Evolutionary conservation across 2,329 filamentous ascomycete species (phyloP), one percentile per base, ranked within the genome.

Genomic region (Claviceps sp.): DNA sequence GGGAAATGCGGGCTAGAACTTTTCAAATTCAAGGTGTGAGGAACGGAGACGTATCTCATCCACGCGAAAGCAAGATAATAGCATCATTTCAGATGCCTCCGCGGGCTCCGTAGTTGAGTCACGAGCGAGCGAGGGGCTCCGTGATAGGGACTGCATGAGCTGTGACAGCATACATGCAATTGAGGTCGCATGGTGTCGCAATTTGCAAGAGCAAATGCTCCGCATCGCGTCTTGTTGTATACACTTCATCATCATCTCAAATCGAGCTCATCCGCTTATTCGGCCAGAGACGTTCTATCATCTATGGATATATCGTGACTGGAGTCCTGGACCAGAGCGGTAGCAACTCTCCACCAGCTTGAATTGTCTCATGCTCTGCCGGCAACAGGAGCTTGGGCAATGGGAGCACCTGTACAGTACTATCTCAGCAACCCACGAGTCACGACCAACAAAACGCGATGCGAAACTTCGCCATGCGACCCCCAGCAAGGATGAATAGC

Each of bases 1-100:
- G 87, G 86, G 2, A 78, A 85, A 2, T 72, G 68, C 60, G 87
- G 89, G 0, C 60, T 82, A 62, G 71, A 74, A 50, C 73, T 80
- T 56, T 79, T 82, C 67, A 75, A 81, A 64, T 88, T 86, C 66
- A 82, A 75, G 68, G 68, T 82, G 54, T 63, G 57, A 55, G 10
- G 39, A 43, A 14, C 10, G n/a, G n/a, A 38, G 16, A 30, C 3
- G 24, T 8, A 45, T 17, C 16, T 19, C 19, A 7, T 10, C 43
- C 30, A 26, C 6, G 8, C 17, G 24, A 17, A 19, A 3, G 26
- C 16, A 42, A 42, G 8, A 34, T 11, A 11, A 11, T 10, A 7
- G 41, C 17, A 19, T 19, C 17, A 19, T 19, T 41, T 24, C 2
- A 19, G 17, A 42, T 24, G 11, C 19, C 19, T 24, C n/a, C 3